A percentile compares a stretch with the other conserved stretches of the same genome.
phyloP scores from a whole-genome alignment of 2,329 filamentous ascomycete genomes.

The Cladophialophora bantiana region DNA sequence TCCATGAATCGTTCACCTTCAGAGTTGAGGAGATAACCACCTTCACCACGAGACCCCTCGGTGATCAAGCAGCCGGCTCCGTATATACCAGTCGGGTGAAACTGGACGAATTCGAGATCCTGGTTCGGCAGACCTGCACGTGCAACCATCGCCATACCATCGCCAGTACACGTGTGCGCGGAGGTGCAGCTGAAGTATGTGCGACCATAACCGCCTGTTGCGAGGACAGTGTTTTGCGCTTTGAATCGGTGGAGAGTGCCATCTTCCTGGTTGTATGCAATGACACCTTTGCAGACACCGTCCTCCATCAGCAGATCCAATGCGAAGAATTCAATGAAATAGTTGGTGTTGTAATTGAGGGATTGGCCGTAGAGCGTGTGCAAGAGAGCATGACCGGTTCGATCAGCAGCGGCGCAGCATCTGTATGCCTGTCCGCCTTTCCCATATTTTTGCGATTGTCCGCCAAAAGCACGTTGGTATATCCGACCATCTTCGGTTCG shows the following conservation, averaged over 20 bases:
- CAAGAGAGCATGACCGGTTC: slow-evolving; percentile 95
- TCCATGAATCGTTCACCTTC: slow-evolving; percentile 99
- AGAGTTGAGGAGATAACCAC: slow-evolving; percentile 95
- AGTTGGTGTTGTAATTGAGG: slow-evolving; percentile 96
- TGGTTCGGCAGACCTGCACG: slow-evolving; percentile 97
- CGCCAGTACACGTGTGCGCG: slow-evolving; percentile 97
- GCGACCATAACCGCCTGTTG: slow-evolving; percentile 96
- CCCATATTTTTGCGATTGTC: slow-evolving; percentile 91
- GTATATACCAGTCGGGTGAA: slow-evolving; percentile 99
- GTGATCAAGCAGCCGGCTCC: slow-evolving; percentile 97
- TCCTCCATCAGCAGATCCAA: slow-evolving; percentile 97
- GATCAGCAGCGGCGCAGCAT: slow-evolving; percentile 93
- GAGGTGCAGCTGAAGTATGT: slow-evolving; percentile 99
- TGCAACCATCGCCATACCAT: slow-evolving; percentile 99
- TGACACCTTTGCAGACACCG: slow-evolving; percentile 92
- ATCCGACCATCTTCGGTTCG: slow-evolving; percentile 96
- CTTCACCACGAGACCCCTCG: slow-evolving; percentile 96
- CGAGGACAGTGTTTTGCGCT: slow-evolving; percentile 93
- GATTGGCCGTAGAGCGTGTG: slow-evolving; percentile 99
- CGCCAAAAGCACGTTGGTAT: slow-evolving; percentile 98
- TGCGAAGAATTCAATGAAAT: slow-evolving; percentile 99
- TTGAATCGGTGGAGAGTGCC: slow-evolving; percentile 97
- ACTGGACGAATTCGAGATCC: slow-evolving; percentile 99
- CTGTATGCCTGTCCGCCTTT: slow-evolving; percentile 98
- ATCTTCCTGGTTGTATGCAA: slow-evolving; percentile 98